phyloP scores from a whole-genome alignment of 192 early-diverging fungal genomes.

The Entomortierella lignicola region DNA sequence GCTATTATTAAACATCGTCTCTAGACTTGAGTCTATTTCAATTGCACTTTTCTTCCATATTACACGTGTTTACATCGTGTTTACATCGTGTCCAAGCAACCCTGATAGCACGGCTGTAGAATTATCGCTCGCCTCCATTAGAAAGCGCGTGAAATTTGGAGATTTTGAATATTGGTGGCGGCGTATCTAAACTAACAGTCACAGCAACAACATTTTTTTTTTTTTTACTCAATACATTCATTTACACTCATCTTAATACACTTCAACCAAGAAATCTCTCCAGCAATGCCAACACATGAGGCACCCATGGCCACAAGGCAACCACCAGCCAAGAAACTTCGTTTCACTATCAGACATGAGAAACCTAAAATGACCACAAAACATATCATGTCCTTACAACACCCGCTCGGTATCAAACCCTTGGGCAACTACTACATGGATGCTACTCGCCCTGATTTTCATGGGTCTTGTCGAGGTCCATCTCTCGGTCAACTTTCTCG shows the following conservation, averaged over 20 bases:
- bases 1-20: no score
- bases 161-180: neutral
- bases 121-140: no score
- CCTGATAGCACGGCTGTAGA: no score
- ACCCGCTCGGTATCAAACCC: slow-evolving; percentile 71
- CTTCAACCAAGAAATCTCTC: no score
- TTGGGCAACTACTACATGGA: slow-evolving; percentile 71
- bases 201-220: slow-evolving; percentile 1
- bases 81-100: no score
- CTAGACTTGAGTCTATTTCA: no score
- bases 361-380: slow-evolving; percentile 47
- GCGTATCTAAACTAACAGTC: neutral
- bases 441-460: slow-evolving; percentile 37
- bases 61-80: no score
- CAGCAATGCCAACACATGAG: slow-evolving; percentile 35
- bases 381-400: slow-evolving; percentile 47
- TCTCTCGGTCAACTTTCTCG: slow-evolving; percentile 61
- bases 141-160: no score
- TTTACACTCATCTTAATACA: no score
- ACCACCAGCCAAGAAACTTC: slow-evolving; percentile 38
- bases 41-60: no score
- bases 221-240: slow-evolving; percentile 11
- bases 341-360: slow-evolving; percentile 49
- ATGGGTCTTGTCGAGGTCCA: slow-evolving; percentile 46
- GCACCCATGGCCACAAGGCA: slow-evolving; percentile 21